phyloP scores from a whole-genome alignment of 139 green algal genomes.

The Closterium sp. region DNA sequence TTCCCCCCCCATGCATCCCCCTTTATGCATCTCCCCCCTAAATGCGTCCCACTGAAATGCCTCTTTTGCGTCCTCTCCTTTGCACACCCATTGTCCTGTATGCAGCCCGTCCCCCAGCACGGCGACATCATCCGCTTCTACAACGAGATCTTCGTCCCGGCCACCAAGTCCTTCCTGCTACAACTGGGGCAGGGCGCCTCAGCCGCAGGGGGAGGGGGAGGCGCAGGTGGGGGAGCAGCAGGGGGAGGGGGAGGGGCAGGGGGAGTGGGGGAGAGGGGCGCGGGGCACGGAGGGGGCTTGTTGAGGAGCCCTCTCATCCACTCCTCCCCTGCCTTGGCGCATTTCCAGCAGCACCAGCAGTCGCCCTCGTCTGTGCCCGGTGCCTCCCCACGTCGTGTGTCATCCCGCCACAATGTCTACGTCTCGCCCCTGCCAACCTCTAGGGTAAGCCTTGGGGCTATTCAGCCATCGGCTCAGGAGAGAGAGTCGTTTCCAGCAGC shows the following conservation, averaged over 20 bases:
- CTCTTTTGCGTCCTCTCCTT: no score
- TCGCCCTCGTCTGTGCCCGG: not conserved
- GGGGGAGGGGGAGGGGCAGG: not conserved
- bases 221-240: not conserved
- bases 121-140: slow-evolving; percentile 93
- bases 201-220: not conserved
- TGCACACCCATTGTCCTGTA: no score
- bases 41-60: no score
- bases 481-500: slow-evolving; percentile 1
- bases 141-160: slow-evolving; percentile 79
- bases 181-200: not conserved
- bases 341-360: not conserved
- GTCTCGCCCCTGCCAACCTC: slow-evolving; percentile 42
- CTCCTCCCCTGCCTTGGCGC: not conserved
- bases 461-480: not conserved
- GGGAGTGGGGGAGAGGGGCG: not conserved
- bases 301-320: not conserved
- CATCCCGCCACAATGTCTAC: slow-evolving; percentile 41
- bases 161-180: slow-evolving; percentile 52
- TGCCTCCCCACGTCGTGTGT: slow-evolving; percentile 2
- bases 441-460: not conserved
- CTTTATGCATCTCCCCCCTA: no score
- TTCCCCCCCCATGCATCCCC: no score
- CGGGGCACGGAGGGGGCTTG: not conserved
- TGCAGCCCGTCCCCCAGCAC: not conserved